phyloP scores from a whole-genome alignment of 805 yeast genomes.

The Lachancea kluyveri region DNA sequence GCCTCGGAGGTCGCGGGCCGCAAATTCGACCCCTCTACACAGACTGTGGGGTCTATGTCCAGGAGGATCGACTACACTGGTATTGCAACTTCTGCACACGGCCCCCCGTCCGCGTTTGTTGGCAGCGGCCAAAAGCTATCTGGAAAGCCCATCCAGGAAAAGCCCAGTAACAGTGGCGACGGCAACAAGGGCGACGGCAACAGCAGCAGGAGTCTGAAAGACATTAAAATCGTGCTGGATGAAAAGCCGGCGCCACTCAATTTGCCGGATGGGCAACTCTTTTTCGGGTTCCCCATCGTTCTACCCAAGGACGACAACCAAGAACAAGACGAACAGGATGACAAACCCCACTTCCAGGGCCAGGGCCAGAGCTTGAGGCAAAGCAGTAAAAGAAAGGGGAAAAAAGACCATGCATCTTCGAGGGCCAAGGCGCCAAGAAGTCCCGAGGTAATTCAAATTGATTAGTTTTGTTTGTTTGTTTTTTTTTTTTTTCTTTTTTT shows the following conservation, averaged over 20 bases:
- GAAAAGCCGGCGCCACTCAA: constrained; percentile 67
- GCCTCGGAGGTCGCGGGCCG: constrained; percentile 20
- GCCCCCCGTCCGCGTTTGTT: constrained; percentile 32
- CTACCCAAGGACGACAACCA: constrained; percentile 37
- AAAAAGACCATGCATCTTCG: constrained; percentile 43
- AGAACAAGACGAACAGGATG: constrained; percentile 23
- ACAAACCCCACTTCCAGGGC: constrained; percentile 43
- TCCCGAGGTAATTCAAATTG: constrained; percentile 79
- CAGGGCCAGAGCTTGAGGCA: constrained; percentile 73
- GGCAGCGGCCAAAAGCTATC: constrained; percentile 72
- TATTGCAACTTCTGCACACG: constrained; percentile 41
- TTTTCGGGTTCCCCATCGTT: constrained; percentile 83
- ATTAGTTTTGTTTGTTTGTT: no score
- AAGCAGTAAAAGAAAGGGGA: constrained; percentile 62
- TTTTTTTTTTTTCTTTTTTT: no score
- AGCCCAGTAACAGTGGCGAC: constrained; percentile 5
- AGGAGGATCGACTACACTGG: constrained; percentile 50
- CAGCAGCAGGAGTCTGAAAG: constrained; percentile 21
- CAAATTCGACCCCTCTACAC: constrained; percentile 24
- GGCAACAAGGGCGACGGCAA: constrained; percentile 3
- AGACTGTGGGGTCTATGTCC: constrained; percentile 71
- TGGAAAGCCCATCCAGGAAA: constrained; percentile 41
- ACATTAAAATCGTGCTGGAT: constrained; percentile 42
- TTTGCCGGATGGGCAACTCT: constrained; percentile 79
- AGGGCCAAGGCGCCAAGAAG: constrained; percentile 57